Percentiles rank a stretch among this genome's conserved stretches.
Evolutionary conservation across 106 monocot genomes (phyloP).

Genomic region (Dioscorea alata): DNA sequence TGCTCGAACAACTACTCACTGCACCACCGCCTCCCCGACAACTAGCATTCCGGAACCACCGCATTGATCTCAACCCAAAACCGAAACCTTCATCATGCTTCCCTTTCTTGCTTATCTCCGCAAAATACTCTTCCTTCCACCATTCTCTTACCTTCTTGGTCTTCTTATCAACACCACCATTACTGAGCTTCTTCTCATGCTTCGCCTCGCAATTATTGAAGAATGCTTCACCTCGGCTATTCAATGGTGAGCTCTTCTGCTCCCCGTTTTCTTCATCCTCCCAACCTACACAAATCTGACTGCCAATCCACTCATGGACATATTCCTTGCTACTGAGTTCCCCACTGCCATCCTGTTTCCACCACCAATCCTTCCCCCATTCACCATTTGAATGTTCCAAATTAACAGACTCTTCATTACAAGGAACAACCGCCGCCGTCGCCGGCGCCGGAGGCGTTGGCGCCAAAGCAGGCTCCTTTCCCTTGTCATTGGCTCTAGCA

Average conservation of each 20-base stretch:
- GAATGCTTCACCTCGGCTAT: background rate
- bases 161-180: slow-evolving; percentile 12
- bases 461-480: slow-evolving; percentile 7
- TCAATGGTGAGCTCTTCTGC: slow-evolving; percentile 3
- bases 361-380: slow-evolving; percentile 82
- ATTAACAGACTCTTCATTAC: slow-evolving; percentile 16
- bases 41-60: slow-evolving; percentile 26
- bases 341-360: slow-evolving; percentile 73
- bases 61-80: background rate
- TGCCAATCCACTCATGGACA: slow-evolving; percentile 76
- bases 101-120: slow-evolving; percentile 60
- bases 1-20: too few relatives aligned
- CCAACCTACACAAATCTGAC: slow-evolving; percentile 52
- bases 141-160: slow-evolving; percentile 46
- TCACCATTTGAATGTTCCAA: background rate
- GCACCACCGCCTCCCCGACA: background rate
- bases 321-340: slow-evolving; percentile 67
- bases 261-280: slow-evolving; percentile 10
- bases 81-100: slow-evolving; percentile 8
- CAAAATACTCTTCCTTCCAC: slow-evolving; percentile 93
- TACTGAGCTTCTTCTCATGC: background rate
- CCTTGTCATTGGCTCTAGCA: background rate
- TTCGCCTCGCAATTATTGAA: background rate
- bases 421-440: background rate
- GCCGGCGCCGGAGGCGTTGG: too few relatives aligned